Evolutionary conservation across 2,329 filamentous ascomycete genomes (phyloP).

Genomic region (Huntiella omanensis): DNA sequence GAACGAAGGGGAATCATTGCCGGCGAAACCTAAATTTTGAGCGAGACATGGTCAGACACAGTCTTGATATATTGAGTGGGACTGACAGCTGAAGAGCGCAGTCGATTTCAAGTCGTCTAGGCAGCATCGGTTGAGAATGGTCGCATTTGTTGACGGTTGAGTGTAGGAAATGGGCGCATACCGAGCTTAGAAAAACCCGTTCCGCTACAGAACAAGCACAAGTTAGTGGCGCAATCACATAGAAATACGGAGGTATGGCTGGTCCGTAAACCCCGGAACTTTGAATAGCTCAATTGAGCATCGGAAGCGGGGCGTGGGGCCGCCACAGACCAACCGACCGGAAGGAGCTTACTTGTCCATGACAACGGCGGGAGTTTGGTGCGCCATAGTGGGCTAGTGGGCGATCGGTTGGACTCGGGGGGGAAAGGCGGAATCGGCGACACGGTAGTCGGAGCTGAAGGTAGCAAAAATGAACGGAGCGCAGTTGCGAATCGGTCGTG

Average conservation of each 20-base stretch:
- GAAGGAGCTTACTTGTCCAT: conserved; percentile 91
- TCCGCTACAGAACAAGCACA: conserved; percentile 44
- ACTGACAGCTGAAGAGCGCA: too few relatives aligned
- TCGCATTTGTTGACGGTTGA: conserved; percentile 2
- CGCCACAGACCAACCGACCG: conserved; percentile 1
- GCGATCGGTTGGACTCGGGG: neutral
- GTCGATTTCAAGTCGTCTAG: too few relatives aligned
- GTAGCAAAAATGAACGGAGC: neutral
- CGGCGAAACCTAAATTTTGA: conserved; percentile 61
- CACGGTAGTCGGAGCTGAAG: neutral
- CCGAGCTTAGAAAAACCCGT: conserved; percentile 99
- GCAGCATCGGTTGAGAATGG: too few relatives aligned
- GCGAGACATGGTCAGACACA: conserved; percentile 10
- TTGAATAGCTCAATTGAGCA: neutral
- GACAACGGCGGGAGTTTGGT: conserved; percentile 99
- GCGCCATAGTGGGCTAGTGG: conserved; percentile 47
- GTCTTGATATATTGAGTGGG: too few relatives aligned
- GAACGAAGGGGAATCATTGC: conserved; percentile 97
- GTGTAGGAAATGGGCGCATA: conserved; percentile 25
- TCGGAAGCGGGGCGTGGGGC: conserved; percentile 5
- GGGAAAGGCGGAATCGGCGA: neutral
- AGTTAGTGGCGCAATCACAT: conserved; percentile 19
- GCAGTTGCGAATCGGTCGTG: neutral
- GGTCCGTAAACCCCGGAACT: neutral
- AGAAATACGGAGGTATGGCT: neutral